Evolutionary conservation across 192 early-diverging fungal genomes (phyloP).

Genomic region (Coemansia sp.): DNA sequence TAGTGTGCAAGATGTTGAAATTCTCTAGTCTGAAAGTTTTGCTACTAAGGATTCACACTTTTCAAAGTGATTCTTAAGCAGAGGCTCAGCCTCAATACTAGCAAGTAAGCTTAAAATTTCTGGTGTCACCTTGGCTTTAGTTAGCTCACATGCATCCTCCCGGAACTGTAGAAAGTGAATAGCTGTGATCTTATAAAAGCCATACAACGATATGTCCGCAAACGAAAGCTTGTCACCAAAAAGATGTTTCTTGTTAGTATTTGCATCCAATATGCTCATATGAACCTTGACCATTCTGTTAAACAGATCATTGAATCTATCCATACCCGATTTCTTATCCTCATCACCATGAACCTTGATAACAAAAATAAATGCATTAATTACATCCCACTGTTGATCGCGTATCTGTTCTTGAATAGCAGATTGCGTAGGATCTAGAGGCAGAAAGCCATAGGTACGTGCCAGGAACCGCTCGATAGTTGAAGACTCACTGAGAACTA

Average conservation of each 20-base stretch:
- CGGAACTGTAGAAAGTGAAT: not conserved
- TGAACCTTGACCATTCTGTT: conserved; percentile 34
- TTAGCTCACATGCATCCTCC: not conserved
- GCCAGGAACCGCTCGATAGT: conserved; percentile 57
- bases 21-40: not conserved
- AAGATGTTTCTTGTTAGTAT: conserved; percentile 56
- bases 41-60: conserved; percentile 2
- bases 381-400: conserved; percentile 12
- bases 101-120: conserved; percentile 20
- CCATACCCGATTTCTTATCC: not conserved
- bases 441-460: conserved; percentile 46
- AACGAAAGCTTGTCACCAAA: conserved; percentile 53
- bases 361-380: not conserved
- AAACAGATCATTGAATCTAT: conserved; percentile 9
- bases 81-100: conserved; percentile 21
- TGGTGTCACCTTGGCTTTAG: conserved; percentile 14
- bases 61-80: not conserved
- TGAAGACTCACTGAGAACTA: conserved; percentile 41
- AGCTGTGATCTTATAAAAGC: conserved; percentile 19
- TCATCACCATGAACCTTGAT: not conserved
- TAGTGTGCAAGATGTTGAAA: not conserved
- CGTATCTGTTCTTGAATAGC: conserved; percentile 20
- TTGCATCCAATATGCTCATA: conserved; percentile 38
- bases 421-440: conserved; percentile 24
- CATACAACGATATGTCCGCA: conserved; percentile 41